Evolutionary conservation across 1,284 basidiomycete species (phyloP), one percentile per base, ranked within the genome.

Genomic region (Hymenochaete sp.): DNA sequence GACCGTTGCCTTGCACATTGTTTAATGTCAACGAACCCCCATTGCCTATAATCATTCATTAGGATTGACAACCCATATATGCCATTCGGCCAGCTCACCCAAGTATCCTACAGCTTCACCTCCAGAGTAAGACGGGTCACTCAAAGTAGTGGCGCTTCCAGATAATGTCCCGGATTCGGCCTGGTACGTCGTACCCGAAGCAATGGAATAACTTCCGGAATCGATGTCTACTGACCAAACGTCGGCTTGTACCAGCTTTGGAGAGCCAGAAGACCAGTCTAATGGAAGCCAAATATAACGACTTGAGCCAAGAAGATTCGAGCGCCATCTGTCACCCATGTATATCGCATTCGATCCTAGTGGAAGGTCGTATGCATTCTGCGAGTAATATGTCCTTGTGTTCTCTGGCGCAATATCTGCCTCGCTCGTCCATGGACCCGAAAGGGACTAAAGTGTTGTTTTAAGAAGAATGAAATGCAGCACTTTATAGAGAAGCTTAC

Each of bases 301-400:
- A 54, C 74, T 77, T 52, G 69, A 75, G 9, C 77, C 77, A 3
- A 79, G 66, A 6, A 74, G 54, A 32, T 57, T 56, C n/a, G 73
- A 67, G 16, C 73, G 62, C 78, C 77, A 81, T 33, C 77, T 70
- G 56, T 81, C 78, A 36, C 77, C 77, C 73, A 79, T 77, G 57
- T 79, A 79, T 46, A 79, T 69, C 1, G 67, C 71, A 51, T 70
- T 71, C 3, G 62, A 62, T 7, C 68, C 73, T 35, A 78, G 59
- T 7, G 68, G 65, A 40, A 79, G 58, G 55, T 79, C 73, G 55
- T 64, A 78, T 7, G 71, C 65, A 58, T 79, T 79, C 59, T 79
- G 78, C 19, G 76, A 79, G 56, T 71, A 77, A 56, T 74, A 81
- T 2, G 77, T 81, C 35, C 70, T 65, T 21, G 67, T 68, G 32